phyloP scores from a whole-genome alignment of 257 asterid genomes.

The Scutellaria minor region DNA sequence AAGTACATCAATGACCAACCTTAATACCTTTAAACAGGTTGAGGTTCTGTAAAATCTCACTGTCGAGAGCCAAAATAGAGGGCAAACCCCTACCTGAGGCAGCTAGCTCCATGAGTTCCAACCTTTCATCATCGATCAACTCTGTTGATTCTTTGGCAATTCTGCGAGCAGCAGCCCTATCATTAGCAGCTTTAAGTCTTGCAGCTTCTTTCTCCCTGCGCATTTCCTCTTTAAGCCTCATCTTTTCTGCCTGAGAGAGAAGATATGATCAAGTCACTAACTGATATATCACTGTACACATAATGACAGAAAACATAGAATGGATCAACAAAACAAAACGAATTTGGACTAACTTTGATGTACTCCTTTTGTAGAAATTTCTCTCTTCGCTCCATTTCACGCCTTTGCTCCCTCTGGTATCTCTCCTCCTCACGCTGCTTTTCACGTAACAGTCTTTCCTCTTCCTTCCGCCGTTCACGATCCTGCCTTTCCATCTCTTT shows the following conservation, averaged over 20 bases:
- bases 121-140: constrained; percentile 71
- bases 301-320: constrained; percentile 1
- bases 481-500: constrained; percentile 92
- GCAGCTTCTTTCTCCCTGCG: constrained; percentile 88
- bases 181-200: constrained; percentile 83
- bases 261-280: constrained; percentile 18
- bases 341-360: constrained; percentile 54
- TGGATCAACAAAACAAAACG: background rate
- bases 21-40: constrained; percentile 60
- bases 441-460: constrained; percentile 86
- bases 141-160: constrained; percentile 82
- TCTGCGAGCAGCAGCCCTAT: constrained; percentile 84
- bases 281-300: background rate
- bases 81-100: constrained; percentile 63
- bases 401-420: constrained; percentile 77
- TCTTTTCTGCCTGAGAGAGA: constrained; percentile 73
- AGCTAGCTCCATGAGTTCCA: constrained; percentile 92
- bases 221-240: constrained; percentile 81
- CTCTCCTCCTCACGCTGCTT: constrained; percentile 85
- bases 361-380: constrained; percentile 77
- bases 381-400: constrained; percentile 91
- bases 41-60: constrained; percentile 63
- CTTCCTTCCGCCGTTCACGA: constrained; percentile 85
- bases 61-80: constrained; percentile 69
- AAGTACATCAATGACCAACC: constrained; percentile 20